Evolutionary conservation across 2,329 filamentous ascomycete genomes (phyloP), one percentile per base, ranked within the genome.

Genomic region (Xylariaceae sp.): DNA sequence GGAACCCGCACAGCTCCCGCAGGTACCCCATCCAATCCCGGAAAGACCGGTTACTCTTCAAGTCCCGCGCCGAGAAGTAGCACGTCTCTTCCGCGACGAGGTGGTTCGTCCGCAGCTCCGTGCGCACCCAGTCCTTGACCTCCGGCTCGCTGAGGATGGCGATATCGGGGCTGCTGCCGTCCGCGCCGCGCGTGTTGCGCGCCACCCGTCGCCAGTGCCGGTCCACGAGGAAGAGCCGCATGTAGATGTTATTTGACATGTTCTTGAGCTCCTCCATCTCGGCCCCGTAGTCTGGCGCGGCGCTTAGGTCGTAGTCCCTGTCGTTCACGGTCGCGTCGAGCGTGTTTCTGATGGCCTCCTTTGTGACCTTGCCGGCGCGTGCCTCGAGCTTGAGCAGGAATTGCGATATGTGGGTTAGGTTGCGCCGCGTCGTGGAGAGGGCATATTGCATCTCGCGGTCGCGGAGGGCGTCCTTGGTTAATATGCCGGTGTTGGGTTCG

Each of bases 351-450:
- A 68, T 65, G 0, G 61, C 62, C 32, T 68, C 63, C 8, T 68
- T 67, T 10, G 62, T 62, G 5, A 61, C 52, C 22, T 64, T 64
- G 7, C 61, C 59, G 8, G 63, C 54, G 15, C 65, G 62, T 9
- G 58, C 63, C 47, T 68, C 64, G 13, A 68, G 51, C 47, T 68
- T 68, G 1, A 68, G 57, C n/a, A 67, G 26, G 45, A 64, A 66
- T 48, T 68, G 64, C 1, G 62, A 63, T 5, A 63, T 49, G 15
- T 57, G 58, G 1, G 63, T 66, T 9, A 68, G 52, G 41, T 62
- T 67, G 5, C 53, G 55, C 5, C 60, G 57, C 3, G 61, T 51
- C 1, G 56, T 55, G 0, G 60, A 56, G 6, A 67, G 46, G 1
- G 58, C 51, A 18, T 62, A 48, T 15, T 54, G 47, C 12, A 61